Percentiles rank a stretch among this genome's conserved stretches.
Evolutionary conservation across 1,284 basidiomycete genomes (phyloP).

Genomic region (Phlebopus sp.): DNA sequence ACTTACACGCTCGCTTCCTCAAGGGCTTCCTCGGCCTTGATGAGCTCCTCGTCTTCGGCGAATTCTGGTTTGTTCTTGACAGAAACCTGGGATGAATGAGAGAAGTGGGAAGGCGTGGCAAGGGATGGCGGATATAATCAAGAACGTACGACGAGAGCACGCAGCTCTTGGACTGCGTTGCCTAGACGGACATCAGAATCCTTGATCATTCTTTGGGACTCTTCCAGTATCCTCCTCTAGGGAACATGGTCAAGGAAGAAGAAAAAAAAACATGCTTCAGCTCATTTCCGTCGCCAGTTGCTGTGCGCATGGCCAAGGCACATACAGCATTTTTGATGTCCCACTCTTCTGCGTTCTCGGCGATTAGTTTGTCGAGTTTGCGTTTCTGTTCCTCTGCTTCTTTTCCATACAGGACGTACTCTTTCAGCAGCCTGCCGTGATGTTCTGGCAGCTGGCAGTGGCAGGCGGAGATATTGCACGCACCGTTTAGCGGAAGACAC

Average conservation of each 20-base stretch:
- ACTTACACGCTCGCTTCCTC: slow-evolving; percentile 43
- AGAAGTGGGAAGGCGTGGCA: slow-evolving; percentile 12
- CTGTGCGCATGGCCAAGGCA: slow-evolving; percentile 24
- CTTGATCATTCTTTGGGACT: slow-evolving; percentile 79
- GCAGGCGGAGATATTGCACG: slow-evolving; percentile 25
- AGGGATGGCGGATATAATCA: slow-evolving; percentile 15
- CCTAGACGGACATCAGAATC: slow-evolving; percentile 63
- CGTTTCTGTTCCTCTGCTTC: slow-evolving; percentile 62
- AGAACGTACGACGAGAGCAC: slow-evolving; percentile 66
- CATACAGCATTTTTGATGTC: slow-evolving; percentile 80
- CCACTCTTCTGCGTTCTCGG: slow-evolving; percentile 68
- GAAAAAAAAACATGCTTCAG: slow-evolving; percentile 4
- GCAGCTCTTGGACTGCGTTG: slow-evolving; percentile 61
- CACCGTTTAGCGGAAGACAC: slow-evolving; percentile 71
- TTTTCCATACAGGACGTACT: slow-evolving; percentile 64
- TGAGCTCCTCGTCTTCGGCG: slow-evolving; percentile 48
- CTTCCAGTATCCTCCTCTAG: slow-evolving; percentile 72
- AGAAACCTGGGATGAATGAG: slow-evolving; percentile 33
- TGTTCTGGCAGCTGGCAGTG: slow-evolving; percentile 15
- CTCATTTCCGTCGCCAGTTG: slow-evolving; percentile 24
- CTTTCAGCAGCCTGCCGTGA: slow-evolving; percentile 64
- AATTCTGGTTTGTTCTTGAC: slow-evolving; percentile 51
- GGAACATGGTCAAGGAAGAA: slow-evolving; percentile 11
- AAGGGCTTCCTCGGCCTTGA: slow-evolving; percentile 59
- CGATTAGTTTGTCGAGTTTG: slow-evolving; percentile 63